These are phyloP conservation scores for Drosera spatulata DNA, from an alignment of 179 eudicot genomes.

Conservation along the genomic window DNA sequence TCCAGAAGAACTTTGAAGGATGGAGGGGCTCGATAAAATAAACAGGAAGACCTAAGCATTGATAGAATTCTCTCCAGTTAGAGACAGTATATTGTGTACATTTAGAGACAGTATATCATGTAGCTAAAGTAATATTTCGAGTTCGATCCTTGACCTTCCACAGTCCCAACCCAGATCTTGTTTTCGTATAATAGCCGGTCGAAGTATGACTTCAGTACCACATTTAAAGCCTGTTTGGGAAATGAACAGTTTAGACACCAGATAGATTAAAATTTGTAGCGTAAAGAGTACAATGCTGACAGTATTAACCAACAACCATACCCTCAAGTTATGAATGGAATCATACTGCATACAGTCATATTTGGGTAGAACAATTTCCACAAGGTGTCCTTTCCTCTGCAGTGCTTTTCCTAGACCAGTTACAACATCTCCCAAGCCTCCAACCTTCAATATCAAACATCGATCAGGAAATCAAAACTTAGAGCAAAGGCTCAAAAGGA, in stretches of 20 bases:
- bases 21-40: conserved; percentile 96
- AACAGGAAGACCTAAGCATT: conserved; percentile 82
- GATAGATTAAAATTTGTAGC: conserved; percentile 6
- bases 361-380: conserved; percentile 83
- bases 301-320: conserved; percentile 15
- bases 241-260: conserved; percentile 2
- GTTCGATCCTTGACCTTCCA: conserved; percentile 55
- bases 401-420: conserved; percentile 92
- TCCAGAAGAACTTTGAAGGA: conserved; percentile 87
- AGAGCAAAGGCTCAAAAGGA: background rate
- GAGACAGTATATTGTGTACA: background rate
- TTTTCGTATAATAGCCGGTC: conserved; percentile 70
- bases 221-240: conserved; percentile 56
- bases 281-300: background rate
- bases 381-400: conserved; percentile 91
- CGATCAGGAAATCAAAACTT: background rate
- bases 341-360: conserved; percentile 93
- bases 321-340: conserved; percentile 58
- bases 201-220: conserved; percentile 75
- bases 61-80: conserved; percentile 3
- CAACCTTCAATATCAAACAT: conserved; percentile 44
- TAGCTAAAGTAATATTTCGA: background rate
- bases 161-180: conserved; percentile 88
- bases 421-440: conserved; percentile 98
- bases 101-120: background rate